Conservation (phyloP, 164 flowering plant species). For the Houttuynia cordata region DNA sequence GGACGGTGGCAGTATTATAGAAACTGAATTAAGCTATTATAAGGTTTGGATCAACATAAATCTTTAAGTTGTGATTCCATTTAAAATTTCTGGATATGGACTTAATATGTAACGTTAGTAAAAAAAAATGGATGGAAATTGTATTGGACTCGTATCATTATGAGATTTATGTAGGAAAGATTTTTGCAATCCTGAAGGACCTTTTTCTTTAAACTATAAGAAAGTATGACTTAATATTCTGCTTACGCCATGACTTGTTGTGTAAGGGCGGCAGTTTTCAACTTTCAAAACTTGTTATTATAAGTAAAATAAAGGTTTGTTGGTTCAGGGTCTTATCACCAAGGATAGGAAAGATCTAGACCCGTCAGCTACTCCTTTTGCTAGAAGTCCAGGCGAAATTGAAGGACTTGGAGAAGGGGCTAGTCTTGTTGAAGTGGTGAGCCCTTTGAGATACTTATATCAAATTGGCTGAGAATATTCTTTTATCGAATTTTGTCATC, state of each 20-base stretch:
- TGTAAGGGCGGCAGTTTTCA: not conserved
- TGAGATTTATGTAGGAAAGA: too few species aligned
- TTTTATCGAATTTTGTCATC: not conserved
- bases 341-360: slow-evolving; percentile 69
- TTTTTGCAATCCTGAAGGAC: too few species aligned
- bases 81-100: too few species aligned
- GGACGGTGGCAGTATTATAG: too few species aligned
- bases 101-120: too few species aligned
- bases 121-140: too few species aligned
- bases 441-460: not conserved
- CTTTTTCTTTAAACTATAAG: too few species aligned
- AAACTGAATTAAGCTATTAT: too few species aligned
- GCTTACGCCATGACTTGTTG: not conserved
- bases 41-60: too few species aligned
- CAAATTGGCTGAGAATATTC: not conserved
- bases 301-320: not conserved
- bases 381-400: slow-evolving; percentile 42
- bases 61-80: too few species aligned
- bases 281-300: not conserved
- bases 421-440: slow-evolving; percentile 86
- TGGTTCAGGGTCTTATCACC: slow-evolving; percentile 79
- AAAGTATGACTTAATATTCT: too few species aligned
- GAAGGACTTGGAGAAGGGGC: slow-evolving; percentile 84
- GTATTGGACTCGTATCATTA: too few species aligned
- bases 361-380: slow-evolving; percentile 83